Percentiles rank a stretch among this genome's conserved stretches.
Evolutionary conservation across 1,139 yeast species (phyloP).

Genomic region (Saccharomycopsis phalli): DNA sequence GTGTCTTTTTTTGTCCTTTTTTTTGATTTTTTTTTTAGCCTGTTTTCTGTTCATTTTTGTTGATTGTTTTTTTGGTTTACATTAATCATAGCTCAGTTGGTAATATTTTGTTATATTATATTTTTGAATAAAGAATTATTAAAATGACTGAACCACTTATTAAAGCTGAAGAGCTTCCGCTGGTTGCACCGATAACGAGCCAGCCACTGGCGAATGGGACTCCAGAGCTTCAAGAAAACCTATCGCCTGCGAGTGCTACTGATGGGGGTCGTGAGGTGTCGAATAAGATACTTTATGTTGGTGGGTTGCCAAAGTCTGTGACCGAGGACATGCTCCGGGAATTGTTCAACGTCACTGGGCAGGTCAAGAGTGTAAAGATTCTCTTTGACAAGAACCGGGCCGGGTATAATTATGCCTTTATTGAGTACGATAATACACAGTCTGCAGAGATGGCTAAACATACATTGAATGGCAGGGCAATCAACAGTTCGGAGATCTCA

Average conservation of each 20-base stretch:
- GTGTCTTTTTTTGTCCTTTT: background rate
- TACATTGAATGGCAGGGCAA: slow-evolving; percentile 46
- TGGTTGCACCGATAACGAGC: background rate
- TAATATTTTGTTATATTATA: background rate
- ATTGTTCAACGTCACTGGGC: slow-evolving; percentile 54
- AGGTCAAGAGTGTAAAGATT: slow-evolving; percentile 53
- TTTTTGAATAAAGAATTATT: slow-evolving; percentile 1
- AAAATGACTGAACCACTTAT: slow-evolving; percentile 2
- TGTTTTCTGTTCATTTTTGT: slow-evolving; percentile 1
- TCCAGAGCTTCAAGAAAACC: background rate
- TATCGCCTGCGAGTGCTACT: slow-evolving; percentile 48
- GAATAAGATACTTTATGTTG: slow-evolving; percentile 65
- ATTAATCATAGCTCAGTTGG: no score
- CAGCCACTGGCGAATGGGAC: background rate
- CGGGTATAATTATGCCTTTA: slow-evolving; percentile 76
- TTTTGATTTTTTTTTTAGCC: background rate
- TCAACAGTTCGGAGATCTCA: slow-evolving; percentile 47
- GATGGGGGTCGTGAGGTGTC: slow-evolving; percentile 80
- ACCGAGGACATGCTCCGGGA: slow-evolving; percentile 55
- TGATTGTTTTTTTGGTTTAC: background rate
- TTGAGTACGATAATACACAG: slow-evolving; percentile 55
- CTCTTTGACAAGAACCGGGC: slow-evolving; percentile 67
- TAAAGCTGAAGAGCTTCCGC: slow-evolving; percentile 14
- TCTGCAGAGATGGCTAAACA: slow-evolving; percentile 58
- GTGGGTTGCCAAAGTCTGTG: slow-evolving; percentile 59